Evolutionary conservation across 495 filamentous ascomycete species (phyloP), one percentile per base, ranked within the genome.

Genomic region (Penicillium cosmopolitanum): DNA sequence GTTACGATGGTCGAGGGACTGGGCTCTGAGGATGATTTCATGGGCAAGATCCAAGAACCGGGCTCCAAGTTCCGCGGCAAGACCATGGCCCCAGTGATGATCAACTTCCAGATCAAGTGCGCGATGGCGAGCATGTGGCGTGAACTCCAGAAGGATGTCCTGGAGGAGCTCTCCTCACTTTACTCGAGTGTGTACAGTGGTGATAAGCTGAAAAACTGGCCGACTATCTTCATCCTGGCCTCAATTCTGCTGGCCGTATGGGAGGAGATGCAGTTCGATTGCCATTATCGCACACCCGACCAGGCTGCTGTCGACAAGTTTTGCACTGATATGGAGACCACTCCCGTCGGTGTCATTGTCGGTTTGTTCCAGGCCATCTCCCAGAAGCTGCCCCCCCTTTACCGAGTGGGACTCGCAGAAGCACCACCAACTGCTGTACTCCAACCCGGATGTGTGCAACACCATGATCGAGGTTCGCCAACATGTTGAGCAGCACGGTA

Each of bases 251-350:
- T 97, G 51, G 91, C 89, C 33, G 91, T 97, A 9, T 97, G 93
- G 93, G 93, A 97, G 73, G 88, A 96, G 79, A 96, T 97, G 85
- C 93, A 97, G 72, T 97, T 96, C 72, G 93, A 97, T 73, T 92
- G 88, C 80, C 89, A 95, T 71, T 97, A 96, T 80, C 89, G 92
- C 46, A 86, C 92, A 10, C 91, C 89, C 12, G 92, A 97, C 72
- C 81, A 87, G 28, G 80, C 84, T 44, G 89, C 89, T 6, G 92
- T 96, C 25, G 84, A 91, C 59, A 96, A 95, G 75, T 97, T 97
- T 84, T 96, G 92, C 81, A 82, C 79, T 44, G 93, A 97, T 60
- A 97, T 97, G 93, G 93, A 97, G 82, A 88, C 87, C 10, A 93
- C 89, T 34, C 93, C 93, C 1, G 93, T 97, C 51, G 93, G 92